These are phyloP conservation scores for Umbelopsis sp. DNA, from an alignment of 192 early-diverging fungal genomes.

Conservation along the genomic window DNA sequence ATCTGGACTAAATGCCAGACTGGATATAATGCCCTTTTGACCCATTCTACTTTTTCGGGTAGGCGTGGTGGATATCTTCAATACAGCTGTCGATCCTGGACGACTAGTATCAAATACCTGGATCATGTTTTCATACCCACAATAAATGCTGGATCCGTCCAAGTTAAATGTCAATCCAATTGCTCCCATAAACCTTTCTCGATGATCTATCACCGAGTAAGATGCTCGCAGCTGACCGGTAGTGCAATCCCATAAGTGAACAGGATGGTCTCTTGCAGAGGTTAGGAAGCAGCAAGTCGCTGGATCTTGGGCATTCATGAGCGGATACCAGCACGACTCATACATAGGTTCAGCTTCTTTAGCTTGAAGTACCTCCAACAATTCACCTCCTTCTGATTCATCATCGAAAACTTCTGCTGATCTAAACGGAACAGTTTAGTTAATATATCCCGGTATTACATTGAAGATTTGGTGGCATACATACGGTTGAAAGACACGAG, in stretches of 20 bases:
- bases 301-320: conserved; percentile 60
- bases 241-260: conserved; percentile 75
- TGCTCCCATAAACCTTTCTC: conserved; percentile 68
- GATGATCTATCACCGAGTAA: conserved; percentile 67
- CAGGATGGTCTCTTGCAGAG: conserved; percentile 73
- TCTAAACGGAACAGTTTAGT: conserved; percentile 8
- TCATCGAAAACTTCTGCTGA: conserved; percentile 20
- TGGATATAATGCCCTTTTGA: conserved; percentile 76
- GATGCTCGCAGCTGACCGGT: conserved; percentile 66
- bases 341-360: conserved; percentile 57
- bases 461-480: background rate
- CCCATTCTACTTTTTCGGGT: conserved; percentile 70
- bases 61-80: conserved; percentile 54
- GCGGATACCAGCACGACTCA: conserved; percentile 69
- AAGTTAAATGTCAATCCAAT: conserved; percentile 68
- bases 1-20: conserved; percentile 70
- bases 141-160: conserved; percentile 69
- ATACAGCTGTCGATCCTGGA: conserved; percentile 56
- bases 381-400: conserved; percentile 4
- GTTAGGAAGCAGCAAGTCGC: conserved; percentile 63
- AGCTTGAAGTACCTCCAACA: conserved; percentile 3
- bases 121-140: conserved; percentile 68
- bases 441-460: background rate
- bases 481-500: conserved; percentile 61
- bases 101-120: conserved; percentile 71